Percentiles rank a stretch among this genome's conserved stretches.
phyloP scores from a whole-genome alignment of 2,329 filamentous ascomycete genomes.

The Pezicula radicicola region DNA sequence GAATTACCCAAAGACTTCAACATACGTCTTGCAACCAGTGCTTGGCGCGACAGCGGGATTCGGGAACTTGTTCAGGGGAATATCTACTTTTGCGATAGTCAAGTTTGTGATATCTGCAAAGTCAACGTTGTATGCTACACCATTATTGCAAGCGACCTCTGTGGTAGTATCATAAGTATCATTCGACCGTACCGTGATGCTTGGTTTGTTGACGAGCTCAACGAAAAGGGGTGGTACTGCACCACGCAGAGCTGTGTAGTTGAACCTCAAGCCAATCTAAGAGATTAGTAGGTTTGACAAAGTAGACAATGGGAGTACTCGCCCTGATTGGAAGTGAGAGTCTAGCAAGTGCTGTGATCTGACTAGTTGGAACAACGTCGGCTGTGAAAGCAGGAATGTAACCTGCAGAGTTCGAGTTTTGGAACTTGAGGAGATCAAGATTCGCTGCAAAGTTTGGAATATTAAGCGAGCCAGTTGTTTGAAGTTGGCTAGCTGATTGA shows the following conservation, averaged over 20 bases:
- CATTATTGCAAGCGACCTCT: neutral
- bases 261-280: neutral
- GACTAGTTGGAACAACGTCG: neutral
- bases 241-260: neutral
- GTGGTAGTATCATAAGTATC: neutral
- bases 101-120: neutral
- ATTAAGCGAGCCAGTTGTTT: neutral
- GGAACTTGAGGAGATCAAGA: neutral
- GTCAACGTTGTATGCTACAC: neutral
- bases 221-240: neutral
- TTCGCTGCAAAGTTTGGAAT: neutral
- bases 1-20: neutral
- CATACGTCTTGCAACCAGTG: neutral
- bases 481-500: neutral
- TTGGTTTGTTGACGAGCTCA: neutral
- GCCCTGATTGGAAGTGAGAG: neutral
- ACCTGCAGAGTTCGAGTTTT: neutral
- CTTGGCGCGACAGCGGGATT: neutral
- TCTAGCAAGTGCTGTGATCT: neutral
- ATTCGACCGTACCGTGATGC: neutral
- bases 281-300: neutral
- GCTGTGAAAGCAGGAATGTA: neutral
- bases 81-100: neutral
- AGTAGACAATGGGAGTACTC: neutral
- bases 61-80: neutral